Evolutionary conservation across 306 rosid species (phyloP), one percentile per base, ranked within the genome.

Genomic region (Inga leiocalycina): DNA sequence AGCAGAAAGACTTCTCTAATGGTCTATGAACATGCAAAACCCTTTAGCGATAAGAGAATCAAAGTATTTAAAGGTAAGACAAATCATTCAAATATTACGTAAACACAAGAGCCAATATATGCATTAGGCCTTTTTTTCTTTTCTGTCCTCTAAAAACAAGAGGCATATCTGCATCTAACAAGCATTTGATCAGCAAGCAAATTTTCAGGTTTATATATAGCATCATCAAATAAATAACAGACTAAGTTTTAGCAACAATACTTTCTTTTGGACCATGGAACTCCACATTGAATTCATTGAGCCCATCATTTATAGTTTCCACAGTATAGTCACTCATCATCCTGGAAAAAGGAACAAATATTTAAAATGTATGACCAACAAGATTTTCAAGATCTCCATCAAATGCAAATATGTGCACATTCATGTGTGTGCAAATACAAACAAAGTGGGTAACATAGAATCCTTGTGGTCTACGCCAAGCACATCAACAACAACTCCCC

Each of bases 261-360:
- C 99, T 97, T 88, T 94, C 98, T 97, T 94, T 94, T 61, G 99
- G 99, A 80, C 99, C 99, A 85, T 92, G 92, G 86, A 97, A 97
- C 84, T 89, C 99, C 89, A 97, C 99, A 82, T 92, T 92, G 88
- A 97, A 94, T 79, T 94, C 99, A 74, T 64, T 92, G 71, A 97
- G 98, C 54, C 99, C 99, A 73, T 97, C 99, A 79, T 94, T 94
- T 85, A 94, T 91, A 34, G 89, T 97, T 95, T 97, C 99, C 95
- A 97, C 98, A 20, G 78, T 87, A 87, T 97, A 97, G 88, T 97
- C 99, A 86, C 98, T 94, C 99, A 97, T 97, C 99, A 97, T 97
- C 98, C 99, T 97, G 95, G 66, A 86, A 59, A 86, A 69, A 34
- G 76, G 75, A 78, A 74, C 37, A 41, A 41, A 71, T 19, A 66